These are phyloP conservation scores for Nakazawaea populi DNA, from an alignment of 805 yeast genomes.

Conservation along the genomic window DNA sequence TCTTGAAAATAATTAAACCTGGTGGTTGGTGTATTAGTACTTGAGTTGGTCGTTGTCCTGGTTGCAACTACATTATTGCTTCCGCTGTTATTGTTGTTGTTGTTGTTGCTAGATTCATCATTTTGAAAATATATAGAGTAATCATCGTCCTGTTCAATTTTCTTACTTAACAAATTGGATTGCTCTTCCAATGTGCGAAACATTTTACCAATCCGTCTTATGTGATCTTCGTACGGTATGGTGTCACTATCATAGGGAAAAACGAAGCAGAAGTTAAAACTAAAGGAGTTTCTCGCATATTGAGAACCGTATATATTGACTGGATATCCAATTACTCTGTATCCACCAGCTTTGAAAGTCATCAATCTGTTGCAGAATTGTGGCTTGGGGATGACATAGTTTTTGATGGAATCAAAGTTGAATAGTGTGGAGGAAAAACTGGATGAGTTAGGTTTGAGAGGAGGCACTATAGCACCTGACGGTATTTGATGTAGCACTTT, in stretches of 20 bases:
- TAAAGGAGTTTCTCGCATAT: slow-evolving; percentile 88
- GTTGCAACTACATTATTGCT: not conserved
- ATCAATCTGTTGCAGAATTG: slow-evolving; percentile 80
- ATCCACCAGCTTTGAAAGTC: slow-evolving; percentile 63
- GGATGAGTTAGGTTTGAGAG: slow-evolving; percentile 25
- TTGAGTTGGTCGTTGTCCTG: slow-evolving; percentile 6
- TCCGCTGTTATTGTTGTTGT: slow-evolving; percentile 9
- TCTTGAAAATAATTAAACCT: slow-evolving; percentile 23
- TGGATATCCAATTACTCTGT: slow-evolving; percentile 81
- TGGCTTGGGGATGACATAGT: slow-evolving; percentile 91
- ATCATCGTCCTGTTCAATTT: slow-evolving; percentile 36
- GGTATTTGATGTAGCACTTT: slow-evolving; percentile 91
- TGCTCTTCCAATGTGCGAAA: slow-evolving; percentile 90
- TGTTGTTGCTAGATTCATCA: slow-evolving; percentile 5
- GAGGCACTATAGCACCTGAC: slow-evolving; percentile 53
- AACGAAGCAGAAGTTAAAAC: slow-evolving; percentile 89
- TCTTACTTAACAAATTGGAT: slow-evolving; percentile 60
- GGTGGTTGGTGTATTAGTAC: slow-evolving; percentile 6
- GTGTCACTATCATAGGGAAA: slow-evolving; percentile 79
- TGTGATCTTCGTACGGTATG: slow-evolving; percentile 80
- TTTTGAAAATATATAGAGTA: slow-evolving; percentile 35
- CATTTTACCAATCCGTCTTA: slow-evolving; percentile 81
- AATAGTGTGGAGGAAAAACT: slow-evolving; percentile 40
- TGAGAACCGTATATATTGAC: slow-evolving; percentile 68
- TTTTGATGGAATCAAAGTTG: slow-evolving; percentile 80